Conservation (phyloP, 257 asterid genomes). For the Gentiana straminea region DNA sequence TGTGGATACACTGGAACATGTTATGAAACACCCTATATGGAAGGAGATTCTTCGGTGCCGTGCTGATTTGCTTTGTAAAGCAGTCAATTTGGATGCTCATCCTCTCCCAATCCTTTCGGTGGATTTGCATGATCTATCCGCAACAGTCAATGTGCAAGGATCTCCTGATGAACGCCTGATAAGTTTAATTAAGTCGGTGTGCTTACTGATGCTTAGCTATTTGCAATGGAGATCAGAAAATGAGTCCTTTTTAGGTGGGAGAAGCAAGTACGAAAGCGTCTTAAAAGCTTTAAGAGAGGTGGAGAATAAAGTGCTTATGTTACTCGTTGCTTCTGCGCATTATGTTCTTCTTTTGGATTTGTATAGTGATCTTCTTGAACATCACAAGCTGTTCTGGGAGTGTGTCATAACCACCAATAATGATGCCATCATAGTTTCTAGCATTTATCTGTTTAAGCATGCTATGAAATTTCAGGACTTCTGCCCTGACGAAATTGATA, state of each 20-base stretch:
- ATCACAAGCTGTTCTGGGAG: slow-evolving; percentile 69
- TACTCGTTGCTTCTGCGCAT: slow-evolving; percentile 40
- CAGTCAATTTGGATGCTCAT: slow-evolving; percentile 14
- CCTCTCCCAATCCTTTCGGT: slow-evolving; percentile 49
- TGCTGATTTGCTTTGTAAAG: slow-evolving; percentile 28
- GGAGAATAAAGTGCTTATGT: slow-evolving; percentile 59
- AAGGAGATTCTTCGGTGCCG: slow-evolving; percentile 34
- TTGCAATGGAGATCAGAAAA: slow-evolving; percentile 70
- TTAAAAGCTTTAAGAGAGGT: slow-evolving; percentile 37
- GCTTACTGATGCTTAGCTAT: slow-evolving; percentile 54
- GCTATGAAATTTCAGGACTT: slow-evolving; percentile 27
- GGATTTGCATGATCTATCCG: slow-evolving; percentile 28
- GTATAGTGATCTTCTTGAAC: slow-evolving; percentile 55
- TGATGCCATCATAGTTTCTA: slow-evolving; percentile 39
- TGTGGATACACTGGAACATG: slow-evolving; percentile 38
- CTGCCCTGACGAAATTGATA: slow-evolving; percentile 48
- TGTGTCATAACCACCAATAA: slow-evolving; percentile 21
- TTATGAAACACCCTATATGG: slow-evolving; percentile 70
- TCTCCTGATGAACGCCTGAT: slow-evolving; percentile 27
- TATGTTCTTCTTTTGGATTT: slow-evolving; percentile 44
- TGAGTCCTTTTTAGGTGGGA: slow-evolving; percentile 8
- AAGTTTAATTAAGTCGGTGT: slow-evolving; percentile 42
- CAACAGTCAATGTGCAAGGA: slow-evolving; percentile 25
- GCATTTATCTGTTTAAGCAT: slow-evolving; percentile 54
- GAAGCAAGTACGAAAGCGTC: slow-evolving; percentile 25